Conservation (phyloP, 805 yeast species). For the Brettanomyces anomalus region DNA sequence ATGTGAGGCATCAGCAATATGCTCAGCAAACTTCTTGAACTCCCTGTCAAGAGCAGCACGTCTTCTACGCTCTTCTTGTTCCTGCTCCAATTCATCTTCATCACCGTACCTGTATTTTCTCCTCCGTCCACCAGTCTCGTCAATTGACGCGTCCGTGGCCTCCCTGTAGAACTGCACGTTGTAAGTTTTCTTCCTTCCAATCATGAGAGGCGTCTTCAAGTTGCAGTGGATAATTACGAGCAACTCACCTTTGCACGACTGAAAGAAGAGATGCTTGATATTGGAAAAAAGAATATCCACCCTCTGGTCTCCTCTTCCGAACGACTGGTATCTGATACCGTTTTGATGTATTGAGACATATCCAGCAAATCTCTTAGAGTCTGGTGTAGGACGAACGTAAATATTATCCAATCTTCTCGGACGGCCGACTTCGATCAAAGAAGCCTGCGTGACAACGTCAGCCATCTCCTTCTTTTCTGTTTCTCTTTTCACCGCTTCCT, state of each 20-base stretch:
- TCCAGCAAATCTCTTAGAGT: constrained; percentile 93
- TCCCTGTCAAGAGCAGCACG: constrained; percentile 87
- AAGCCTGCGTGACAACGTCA: constrained; percentile 91
- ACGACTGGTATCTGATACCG: constrained; percentile 89
- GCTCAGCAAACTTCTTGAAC: constrained; percentile 81
- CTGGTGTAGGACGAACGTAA: constrained; percentile 91
- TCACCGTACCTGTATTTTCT: constrained; percentile 87
- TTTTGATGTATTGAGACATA: constrained; percentile 86
- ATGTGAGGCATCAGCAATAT: constrained; percentile 79
- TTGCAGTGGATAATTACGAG: constrained; percentile 90
- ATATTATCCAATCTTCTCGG: constrained; percentile 83
- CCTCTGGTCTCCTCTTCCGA: constrained; percentile 73
- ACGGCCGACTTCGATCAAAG: constrained; percentile 73
- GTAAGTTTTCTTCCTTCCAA: constrained; percentile 91
- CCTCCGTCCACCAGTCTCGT: constrained; percentile 93
- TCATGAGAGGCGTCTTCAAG: constrained; percentile 84
- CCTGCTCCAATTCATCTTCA: constrained; percentile 97
- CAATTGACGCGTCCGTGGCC: constrained; percentile 92
- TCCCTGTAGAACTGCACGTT: constrained; percentile 96
- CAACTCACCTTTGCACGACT: constrained; percentile 91
- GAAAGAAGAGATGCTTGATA: constrained; percentile 89
- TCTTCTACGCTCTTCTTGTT: constrained; percentile 94
- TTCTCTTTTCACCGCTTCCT: constrained; percentile 84
- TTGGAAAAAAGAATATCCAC: constrained; percentile 85
- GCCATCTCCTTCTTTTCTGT: constrained; percentile 85